Evolutionary conservation across 2,329 filamentous ascomycete genomes (phyloP).

Genomic region (Cladosporium sp.): DNA sequence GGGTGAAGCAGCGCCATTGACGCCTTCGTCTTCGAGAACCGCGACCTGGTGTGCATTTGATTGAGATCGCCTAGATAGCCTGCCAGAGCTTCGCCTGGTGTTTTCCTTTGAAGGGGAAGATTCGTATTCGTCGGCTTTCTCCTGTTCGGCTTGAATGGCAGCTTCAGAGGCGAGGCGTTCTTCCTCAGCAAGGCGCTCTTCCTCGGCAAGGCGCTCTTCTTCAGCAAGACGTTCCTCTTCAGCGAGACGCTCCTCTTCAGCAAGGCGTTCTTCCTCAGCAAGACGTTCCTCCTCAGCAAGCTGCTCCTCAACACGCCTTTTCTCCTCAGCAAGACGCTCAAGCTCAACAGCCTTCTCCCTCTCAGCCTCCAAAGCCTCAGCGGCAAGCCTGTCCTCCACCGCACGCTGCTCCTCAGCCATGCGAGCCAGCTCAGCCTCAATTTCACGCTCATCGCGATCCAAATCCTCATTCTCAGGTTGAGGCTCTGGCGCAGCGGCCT

Average conservation of each 20-base stretch:
- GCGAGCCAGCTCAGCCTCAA: slow-evolving; percentile 29
- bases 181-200: not conserved
- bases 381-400: slow-evolving; percentile 32
- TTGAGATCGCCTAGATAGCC: slow-evolving; percentile 18
- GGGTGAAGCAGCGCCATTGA: slow-evolving; percentile 1
- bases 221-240: slow-evolving; percentile 5
- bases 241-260: not conserved
- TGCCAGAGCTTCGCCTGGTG: not conserved
- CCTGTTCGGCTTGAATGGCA: slow-evolving; percentile 24
- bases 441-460: slow-evolving; percentile 26
- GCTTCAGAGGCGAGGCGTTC: slow-evolving; percentile 7
- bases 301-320: not conserved
- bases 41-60: slow-evolving; percentile 14
- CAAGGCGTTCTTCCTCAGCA: slow-evolving; percentile 1
- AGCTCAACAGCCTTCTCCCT: slow-evolving; percentile 3
- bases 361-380: slow-evolving; percentile 40
- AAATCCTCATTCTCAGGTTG: slow-evolving; percentile 19
- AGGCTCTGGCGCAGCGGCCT: slow-evolving; percentile 18
- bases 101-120: slow-evolving; percentile 28
- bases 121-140: slow-evolving; percentile 32
- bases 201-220: not conserved
- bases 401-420: slow-evolving; percentile 25
- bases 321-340: slow-evolving; percentile 2
- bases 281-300: not conserved
- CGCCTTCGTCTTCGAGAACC: slow-evolving; percentile 5